Base-by-base conservation (phyloP, 1,139 yeast genomes). In the Magnusiomyces tetraspermus region DNA sequence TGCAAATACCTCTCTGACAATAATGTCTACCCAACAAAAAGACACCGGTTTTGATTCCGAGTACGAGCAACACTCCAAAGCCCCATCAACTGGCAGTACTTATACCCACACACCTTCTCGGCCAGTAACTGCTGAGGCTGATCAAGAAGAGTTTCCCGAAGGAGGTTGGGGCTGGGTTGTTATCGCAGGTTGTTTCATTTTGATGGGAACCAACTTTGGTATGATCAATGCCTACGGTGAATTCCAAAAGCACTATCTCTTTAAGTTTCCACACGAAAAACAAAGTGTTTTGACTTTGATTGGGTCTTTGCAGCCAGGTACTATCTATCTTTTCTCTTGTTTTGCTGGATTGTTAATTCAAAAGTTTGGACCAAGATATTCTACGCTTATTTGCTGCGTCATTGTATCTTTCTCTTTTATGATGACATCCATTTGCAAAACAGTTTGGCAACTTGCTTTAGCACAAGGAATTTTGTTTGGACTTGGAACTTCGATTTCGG, bases 161-260 rank as follows among this genome's bases (percentile, higher is more conserved):
- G 66, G 66, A 19, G 66, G 66, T 3, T 53, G 58, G 15, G 66
- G 65, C 3, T 60, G 70, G 70, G 42, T 63, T 5, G 67, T 63
- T 8, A 58, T 66, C 19, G 48, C 58, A 2, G 68, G 67, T 8
- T 53, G 61, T 8, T 61, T 61, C 23, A 48, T 64, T 24, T 51
- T 62, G 30, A 55, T 60, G 45, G 58, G 59, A 24, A 59, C 61
- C n/a, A 58, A 67, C 17, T 65, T 58, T 54, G 87, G 85, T 2
- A 65, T 80, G 50, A 72, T 77, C 58, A 80, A 79, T 58, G 65
- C 81, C 1, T 68, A 75, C 51, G 85, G 85, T 50, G 80, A 80
- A 2, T 76, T 80, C 50, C 82, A 81, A 61, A 73, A 80, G 2
- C 79, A 79, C 58, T 73, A 80, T 15, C 63, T 76, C 2, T 62